These are phyloP conservation scores for Aaosphaeria arxii DNA, from an alignment of 2,329 filamentous ascomycete species.

Conservation along the genomic window DNA sequence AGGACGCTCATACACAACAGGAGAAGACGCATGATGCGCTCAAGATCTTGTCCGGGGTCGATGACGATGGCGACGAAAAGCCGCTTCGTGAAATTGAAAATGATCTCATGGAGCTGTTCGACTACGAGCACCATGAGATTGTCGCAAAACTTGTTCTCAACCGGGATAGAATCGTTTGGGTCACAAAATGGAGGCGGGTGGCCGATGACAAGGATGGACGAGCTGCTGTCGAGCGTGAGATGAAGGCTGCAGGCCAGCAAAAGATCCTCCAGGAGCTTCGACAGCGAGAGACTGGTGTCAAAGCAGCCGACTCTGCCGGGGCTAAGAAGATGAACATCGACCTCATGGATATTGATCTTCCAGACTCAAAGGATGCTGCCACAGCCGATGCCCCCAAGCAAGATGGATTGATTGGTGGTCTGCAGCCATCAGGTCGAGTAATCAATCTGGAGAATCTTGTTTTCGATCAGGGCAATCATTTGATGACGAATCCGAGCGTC, in stretches of 20 bases:
- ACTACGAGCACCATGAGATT: conserved; percentile 92
- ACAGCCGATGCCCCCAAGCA: conserved; percentile 39
- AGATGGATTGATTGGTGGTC: conserved; percentile 66
- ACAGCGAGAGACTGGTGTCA: conserved; percentile 63
- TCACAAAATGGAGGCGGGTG: conserved; percentile 79
- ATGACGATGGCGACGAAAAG: conserved; percentile 76
- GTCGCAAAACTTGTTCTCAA: conserved; percentile 90
- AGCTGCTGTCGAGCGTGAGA: conserved; percentile 79
- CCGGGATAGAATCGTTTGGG: conserved; percentile 92
- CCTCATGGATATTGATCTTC: conserved; percentile 81
- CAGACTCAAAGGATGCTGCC: conserved; percentile 52
- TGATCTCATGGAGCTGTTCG: conserved; percentile 96
- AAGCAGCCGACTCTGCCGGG: conserved; percentile 55
- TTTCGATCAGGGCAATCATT: conserved; percentile 96
- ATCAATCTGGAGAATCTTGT: conserved; percentile 95
- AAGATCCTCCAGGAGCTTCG: conserved; percentile 85
- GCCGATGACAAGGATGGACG: conserved; percentile 74
- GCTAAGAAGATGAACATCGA: conserved; percentile 77
- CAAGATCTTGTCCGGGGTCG: conserved; percentile 73
- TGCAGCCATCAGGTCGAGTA: conserved; percentile 82
- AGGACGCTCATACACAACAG: conserved; percentile 88
- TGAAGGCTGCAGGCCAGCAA: conserved; percentile 82
- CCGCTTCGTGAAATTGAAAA: conserved; percentile 92
- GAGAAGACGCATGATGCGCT: conserved; percentile 87
- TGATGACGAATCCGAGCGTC: conserved; percentile 99